These are phyloP conservation scores for Candida methanosorbosa DNA, from an alignment of 805 yeast genomes.

Conservation along the genomic window DNA sequence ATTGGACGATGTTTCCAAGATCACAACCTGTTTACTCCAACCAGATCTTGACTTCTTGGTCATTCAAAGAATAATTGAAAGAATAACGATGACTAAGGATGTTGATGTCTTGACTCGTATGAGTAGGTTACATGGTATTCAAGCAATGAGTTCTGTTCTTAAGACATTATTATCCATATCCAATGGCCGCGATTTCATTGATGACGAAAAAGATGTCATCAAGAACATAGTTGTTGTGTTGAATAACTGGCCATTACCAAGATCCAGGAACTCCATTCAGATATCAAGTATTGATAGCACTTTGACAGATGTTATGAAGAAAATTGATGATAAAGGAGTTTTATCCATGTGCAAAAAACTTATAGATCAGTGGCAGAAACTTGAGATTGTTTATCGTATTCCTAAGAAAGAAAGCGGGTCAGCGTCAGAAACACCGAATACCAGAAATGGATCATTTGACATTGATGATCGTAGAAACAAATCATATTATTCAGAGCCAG, in stretches of 20 bases:
- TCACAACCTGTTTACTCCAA: constrained; percentile 72
- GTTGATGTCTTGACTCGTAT: constrained; percentile 46
- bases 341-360: constrained; percentile 33
- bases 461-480: constrained; percentile 14
- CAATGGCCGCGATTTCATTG: constrained; percentile 5
- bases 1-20: constrained; percentile 60
- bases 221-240: constrained; percentile 49
- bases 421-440: background rate
- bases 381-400: constrained; percentile 79
- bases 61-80: constrained; percentile 54
- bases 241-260: constrained; percentile 57
- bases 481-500: background rate
- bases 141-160: constrained; percentile 58
- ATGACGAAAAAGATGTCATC: constrained; percentile 32
- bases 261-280: constrained; percentile 62
- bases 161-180: constrained; percentile 20
- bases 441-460: background rate
- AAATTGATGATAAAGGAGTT: constrained; percentile 18
- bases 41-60: constrained; percentile 61
- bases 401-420: constrained; percentile 46
- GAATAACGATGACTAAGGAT: constrained; percentile 50
- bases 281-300: constrained; percentile 65
- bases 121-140: constrained; percentile 80
- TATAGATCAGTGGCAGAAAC: constrained; percentile 58
- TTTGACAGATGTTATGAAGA: constrained; percentile 33